Percentiles rank a stretch among this genome's conserved stretches.
Conservation (phyloP, 352 stramenopile genomes). For the Pythium grandisporangium region DNA sequence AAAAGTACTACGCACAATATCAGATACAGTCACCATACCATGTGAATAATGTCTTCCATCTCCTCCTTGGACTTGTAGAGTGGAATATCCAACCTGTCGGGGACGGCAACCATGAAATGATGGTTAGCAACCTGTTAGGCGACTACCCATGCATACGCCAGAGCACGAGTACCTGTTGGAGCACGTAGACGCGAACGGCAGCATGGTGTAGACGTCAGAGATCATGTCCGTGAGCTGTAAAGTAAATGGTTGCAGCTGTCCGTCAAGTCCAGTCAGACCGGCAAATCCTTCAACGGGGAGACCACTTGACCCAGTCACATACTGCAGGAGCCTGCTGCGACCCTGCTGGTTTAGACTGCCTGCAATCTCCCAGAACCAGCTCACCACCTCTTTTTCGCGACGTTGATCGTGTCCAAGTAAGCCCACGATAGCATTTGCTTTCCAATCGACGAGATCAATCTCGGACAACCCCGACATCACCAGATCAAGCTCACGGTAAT, state of each 20-base stretch:
- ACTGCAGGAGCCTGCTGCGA: constrained; percentile 69
- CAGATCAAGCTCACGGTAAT: constrained; percentile 96
- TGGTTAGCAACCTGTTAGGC: too few species aligned
- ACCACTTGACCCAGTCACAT: constrained; percentile 71
- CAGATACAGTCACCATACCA: constrained; percentile 38
- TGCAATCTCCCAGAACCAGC: constrained; percentile 80
- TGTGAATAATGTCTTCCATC: constrained; percentile 88
- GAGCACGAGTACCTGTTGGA: constrained; percentile 80
- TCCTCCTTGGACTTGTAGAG: constrained; percentile 83
- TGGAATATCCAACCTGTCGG: constrained; percentile 55
- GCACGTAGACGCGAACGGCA: constrained; percentile 76
- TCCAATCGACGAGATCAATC: constrained; percentile 88
- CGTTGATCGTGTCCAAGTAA: constrained; percentile 14
- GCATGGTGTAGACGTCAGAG: constrained; percentile 34
- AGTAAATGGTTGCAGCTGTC: constrained; percentile 61
- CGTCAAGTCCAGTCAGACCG: constrained; percentile 70
- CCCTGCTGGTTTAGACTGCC: constrained; percentile 46
- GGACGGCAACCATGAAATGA: too few species aligned
- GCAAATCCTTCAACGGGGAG: constrained; percentile 79
- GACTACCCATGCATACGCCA: too few species aligned
- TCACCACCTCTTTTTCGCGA: constrained; percentile 32
- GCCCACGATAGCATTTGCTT: constrained; percentile 54
- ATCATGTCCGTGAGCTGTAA: constrained; percentile 46
- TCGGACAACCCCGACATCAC: constrained; percentile 54
- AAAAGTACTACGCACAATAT: too few species aligned